Conservation (phyloP, 176 grass and related monocot species). For the Avena insularis region DNA sequence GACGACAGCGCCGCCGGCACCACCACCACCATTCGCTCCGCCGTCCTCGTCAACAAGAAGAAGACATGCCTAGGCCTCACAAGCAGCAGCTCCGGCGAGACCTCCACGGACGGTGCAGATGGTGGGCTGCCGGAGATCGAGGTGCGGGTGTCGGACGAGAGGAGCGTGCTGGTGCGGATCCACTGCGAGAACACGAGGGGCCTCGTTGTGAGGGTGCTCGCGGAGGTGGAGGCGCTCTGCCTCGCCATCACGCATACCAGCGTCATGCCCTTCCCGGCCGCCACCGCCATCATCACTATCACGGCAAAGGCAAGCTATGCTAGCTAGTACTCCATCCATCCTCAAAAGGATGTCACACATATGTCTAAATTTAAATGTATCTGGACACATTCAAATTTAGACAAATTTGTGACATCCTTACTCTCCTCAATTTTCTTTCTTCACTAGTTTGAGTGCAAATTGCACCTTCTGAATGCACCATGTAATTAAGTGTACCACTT, state of each 20-base stretch:
- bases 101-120: not conserved
- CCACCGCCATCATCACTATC: conserved; percentile 68
- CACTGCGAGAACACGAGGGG: conserved; percentile 61
- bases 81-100: not conserved
- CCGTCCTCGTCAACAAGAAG: conserved; percentile 57
- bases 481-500: not conserved
- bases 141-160: conserved; percentile 50
- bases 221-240: conserved; percentile 69
- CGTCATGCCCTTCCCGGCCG: conserved; percentile 65
- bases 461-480: not conserved
- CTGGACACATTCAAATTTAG: too few species aligned
- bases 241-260: conserved; percentile 74
- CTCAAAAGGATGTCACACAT: not conserved
- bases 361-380: too few species aligned
- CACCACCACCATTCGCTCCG: conserved; percentile 40
- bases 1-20: not conserved
- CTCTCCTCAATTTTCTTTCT: too few species aligned
- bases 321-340: not conserved
- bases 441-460: not conserved
- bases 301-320: conserved; percentile 62
- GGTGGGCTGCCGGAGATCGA: conserved; percentile 69
- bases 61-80: conserved; percentile 31
- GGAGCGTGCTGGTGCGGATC: conserved; percentile 70
- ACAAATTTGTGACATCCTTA: too few species aligned
- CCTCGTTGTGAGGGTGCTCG: conserved; percentile 62